A percentile compares a stretch with the other conserved stretches of the same genome.
phyloP scores from a whole-genome alignment of 2,329 filamentous ascomycete species.

The Fusarium sp. region DNA sequence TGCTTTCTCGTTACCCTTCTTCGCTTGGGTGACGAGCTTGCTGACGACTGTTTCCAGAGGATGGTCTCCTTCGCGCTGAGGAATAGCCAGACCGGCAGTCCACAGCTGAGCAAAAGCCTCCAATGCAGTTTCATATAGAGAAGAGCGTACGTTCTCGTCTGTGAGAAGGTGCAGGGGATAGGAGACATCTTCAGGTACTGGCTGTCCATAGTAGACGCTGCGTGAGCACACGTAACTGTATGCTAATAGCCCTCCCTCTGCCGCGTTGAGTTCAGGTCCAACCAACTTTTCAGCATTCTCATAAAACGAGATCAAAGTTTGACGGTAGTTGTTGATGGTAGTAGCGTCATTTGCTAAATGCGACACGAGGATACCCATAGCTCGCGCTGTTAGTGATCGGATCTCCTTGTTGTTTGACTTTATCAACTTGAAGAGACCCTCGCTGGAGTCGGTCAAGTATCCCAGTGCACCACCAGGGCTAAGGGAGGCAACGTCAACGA shows the following conservation, averaged over 20 bases:
- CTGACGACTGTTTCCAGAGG: conserved; percentile 63
- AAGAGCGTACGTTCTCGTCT: conserved; percentile 45
- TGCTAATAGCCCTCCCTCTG: conserved; percentile 60
- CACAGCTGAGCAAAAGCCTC: conserved; percentile 61
- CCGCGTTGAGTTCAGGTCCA: conserved; percentile 57
- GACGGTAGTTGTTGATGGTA: conserved; percentile 41
- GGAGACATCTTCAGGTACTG: conserved; percentile 41
- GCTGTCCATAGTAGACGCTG: conserved; percentile 56
- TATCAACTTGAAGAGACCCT: conserved; percentile 68
- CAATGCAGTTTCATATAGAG: conserved; percentile 58
- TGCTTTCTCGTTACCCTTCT: conserved; percentile 83
- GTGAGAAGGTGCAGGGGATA: conserved; percentile 51
- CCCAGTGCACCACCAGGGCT: conserved; percentile 63
- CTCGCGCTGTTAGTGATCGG: conserved; percentile 73
- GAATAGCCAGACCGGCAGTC: conserved; percentile 56
- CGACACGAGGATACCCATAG: conserved; percentile 80
- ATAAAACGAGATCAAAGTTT: conserved; percentile 57
- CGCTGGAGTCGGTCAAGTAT: conserved; percentile 60
- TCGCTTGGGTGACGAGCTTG: conserved; percentile 74
- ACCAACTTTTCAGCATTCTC: conserved; percentile 55
- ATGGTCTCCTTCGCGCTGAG: conserved; percentile 45
- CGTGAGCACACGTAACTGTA: conserved; percentile 59
- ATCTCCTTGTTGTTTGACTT: conserved; percentile 78
- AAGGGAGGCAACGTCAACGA: conserved; percentile 65
- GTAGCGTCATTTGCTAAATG: conserved; percentile 63